Evolutionary conservation across 441 rosid species (phyloP).

Genomic region (Rhodomyrtus psidioides): DNA sequence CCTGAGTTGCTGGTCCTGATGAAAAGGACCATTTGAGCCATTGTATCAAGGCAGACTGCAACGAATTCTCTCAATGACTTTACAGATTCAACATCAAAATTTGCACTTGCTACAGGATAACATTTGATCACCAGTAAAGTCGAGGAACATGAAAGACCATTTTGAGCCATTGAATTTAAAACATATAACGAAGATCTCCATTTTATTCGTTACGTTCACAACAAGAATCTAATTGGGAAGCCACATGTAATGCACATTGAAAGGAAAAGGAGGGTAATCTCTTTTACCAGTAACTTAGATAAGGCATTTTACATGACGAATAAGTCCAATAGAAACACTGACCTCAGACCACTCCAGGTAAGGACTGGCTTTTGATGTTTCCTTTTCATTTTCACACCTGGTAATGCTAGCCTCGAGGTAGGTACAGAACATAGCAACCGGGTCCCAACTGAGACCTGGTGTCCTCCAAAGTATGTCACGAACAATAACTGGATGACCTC

Average conservation of each 20-base stretch:
- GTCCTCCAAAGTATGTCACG: conserved; percentile 56
- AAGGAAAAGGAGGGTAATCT: not conserved
- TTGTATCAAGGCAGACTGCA: not conserved
- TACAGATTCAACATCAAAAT: not conserved
- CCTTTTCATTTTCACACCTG: conserved; percentile 29
- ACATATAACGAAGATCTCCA: not conserved
- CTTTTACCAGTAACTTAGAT: not conserved
- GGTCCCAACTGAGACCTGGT: conserved; percentile 76
- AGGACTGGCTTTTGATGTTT: conserved; percentile 19
- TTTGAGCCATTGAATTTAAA: not conserved
- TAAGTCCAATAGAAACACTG: conserved; percentile 13
- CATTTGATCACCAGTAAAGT: not conserved
- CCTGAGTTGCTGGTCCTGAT: not conserved
- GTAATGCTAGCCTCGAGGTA: conserved; percentile 57
- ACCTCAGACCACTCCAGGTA: conserved; percentile 95
- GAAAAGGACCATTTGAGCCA: not conserved
- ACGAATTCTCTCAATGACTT: not conserved
- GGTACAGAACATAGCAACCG: conserved; percentile 75
- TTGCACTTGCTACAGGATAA: not conserved
- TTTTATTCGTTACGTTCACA: not conserved
- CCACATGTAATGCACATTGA: not conserved
- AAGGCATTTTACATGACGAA: not conserved
- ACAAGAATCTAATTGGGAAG: not conserved
- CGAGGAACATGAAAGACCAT: not conserved
- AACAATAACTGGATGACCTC: conserved; percentile 89